Percentiles rank a stretch among this genome's conserved stretches.
These are phyloP conservation scores for Cucumis hystrix DNA, from an alignment of 306 rosid genomes.

Conservation along the genomic window DNA sequence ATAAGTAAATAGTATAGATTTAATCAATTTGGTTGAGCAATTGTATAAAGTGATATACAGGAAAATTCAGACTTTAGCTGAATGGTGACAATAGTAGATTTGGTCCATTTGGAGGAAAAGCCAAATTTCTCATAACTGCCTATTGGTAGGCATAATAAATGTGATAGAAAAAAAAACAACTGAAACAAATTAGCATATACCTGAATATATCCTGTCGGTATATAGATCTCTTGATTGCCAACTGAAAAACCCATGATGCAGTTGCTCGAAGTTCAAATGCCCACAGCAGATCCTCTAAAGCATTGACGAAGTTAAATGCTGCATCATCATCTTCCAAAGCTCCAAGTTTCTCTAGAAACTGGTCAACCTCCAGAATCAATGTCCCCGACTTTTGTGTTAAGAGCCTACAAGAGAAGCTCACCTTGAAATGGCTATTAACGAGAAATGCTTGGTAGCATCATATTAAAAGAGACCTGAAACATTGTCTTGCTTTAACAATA, in stretches of 20 bases:
- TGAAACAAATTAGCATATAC: slow-evolving; percentile 23
- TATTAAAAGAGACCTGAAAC: neutral
- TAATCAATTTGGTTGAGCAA: too few species aligned
- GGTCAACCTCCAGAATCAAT: slow-evolving; percentile 53
- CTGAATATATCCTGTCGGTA: slow-evolving; percentile 57
- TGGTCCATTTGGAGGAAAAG: too few species aligned
- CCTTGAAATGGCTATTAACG: slow-evolving; percentile 3
- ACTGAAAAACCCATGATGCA: slow-evolving; percentile 90
- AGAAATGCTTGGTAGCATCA: neutral
- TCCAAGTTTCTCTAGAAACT: slow-evolving; percentile 41
- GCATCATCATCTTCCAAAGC: slow-evolving; percentile 78
- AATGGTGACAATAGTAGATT: too few species aligned
- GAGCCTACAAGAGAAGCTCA: slow-evolving; percentile 39
- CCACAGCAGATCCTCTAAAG: slow-evolving; percentile 86
- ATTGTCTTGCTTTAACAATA: neutral
- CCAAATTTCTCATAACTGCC: too few species aligned
- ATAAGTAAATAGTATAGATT: too few species aligned
- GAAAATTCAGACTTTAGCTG: too few species aligned
- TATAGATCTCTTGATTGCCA: slow-evolving; percentile 69
- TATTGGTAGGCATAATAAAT: neutral
- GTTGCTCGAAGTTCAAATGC: slow-evolving; percentile 90
- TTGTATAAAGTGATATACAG: too few species aligned
- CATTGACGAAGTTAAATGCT: slow-evolving; percentile 82
- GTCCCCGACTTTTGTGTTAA: slow-evolving; percentile 63
- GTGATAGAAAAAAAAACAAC: neutral